These are phyloP conservation scores for Monosporascus sp. DNA, from an alignment of 2,329 filamentous ascomycete species.

Conservation along the genomic window DNA sequence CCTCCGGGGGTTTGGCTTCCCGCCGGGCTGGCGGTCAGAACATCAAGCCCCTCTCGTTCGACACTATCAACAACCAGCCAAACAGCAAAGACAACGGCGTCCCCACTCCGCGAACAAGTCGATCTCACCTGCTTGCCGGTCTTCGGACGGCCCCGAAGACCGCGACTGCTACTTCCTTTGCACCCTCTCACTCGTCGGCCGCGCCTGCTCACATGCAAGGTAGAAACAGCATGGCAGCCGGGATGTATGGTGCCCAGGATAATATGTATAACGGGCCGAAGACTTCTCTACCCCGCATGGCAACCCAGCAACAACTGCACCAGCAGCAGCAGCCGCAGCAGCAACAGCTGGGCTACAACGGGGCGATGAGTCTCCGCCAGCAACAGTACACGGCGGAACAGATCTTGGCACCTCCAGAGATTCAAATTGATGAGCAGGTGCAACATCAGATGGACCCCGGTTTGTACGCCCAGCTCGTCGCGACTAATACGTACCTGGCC, in stretches of 20 bases:
- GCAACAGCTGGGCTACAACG: constrained; percentile 18
- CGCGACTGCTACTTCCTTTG: constrained; percentile 65
- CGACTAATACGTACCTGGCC: constrained; percentile 86
- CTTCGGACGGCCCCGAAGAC: constrained; percentile 92
- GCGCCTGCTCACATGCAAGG: constrained; percentile 34
- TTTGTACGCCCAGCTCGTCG: constrained; percentile 81
- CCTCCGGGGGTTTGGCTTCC: constrained; percentile 76
- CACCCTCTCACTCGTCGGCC: constrained; percentile 44
- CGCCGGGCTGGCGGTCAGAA: constrained; percentile 75
- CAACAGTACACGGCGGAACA: constrained; percentile 79
- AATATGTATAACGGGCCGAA: constrained; percentile 47
- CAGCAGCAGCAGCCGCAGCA: constrained; percentile 21
- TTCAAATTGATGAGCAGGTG: constrained; percentile 66
- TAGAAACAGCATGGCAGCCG: constrained; percentile 40
- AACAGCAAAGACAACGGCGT: constrained; percentile 63
- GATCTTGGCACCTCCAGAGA: constrained; percentile 75
- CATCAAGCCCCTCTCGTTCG: constrained; percentile 85
- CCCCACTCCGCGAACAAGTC: constrained; percentile 85
- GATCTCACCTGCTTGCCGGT: constrained; percentile 89
- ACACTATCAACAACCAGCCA: constrained; percentile 63
- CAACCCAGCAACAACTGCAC: constrained; percentile 27
- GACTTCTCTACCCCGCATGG: constrained; percentile 47
- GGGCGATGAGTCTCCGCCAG: constrained; percentile 28
- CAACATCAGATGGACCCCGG: constrained; percentile 78
- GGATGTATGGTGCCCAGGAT: constrained; percentile 41